These are phyloP conservation scores for Moricandia moricandioides DNA, from an alignment of 345 rosid genomes.

Conservation along the genomic window DNA sequence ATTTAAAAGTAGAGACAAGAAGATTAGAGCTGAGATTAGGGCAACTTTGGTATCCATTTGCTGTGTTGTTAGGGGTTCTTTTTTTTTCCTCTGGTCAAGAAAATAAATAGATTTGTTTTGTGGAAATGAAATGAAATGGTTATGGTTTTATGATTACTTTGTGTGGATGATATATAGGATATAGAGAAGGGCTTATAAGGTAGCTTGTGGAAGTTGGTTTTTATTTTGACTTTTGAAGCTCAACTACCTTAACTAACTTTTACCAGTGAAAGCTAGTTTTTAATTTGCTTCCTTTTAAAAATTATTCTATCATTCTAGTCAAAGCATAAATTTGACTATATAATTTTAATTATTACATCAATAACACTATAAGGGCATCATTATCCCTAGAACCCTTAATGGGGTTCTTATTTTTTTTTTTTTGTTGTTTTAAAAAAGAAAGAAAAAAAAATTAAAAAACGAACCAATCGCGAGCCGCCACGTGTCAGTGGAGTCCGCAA, in stretches of 20 bases:
- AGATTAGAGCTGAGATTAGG: conserved; percentile 1
- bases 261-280: conserved; percentile 11
- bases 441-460: too few relatives aligned
- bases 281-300: not conserved
- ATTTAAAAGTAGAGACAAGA: conserved; percentile 1
- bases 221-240: conserved; percentile 22
- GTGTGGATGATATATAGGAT: conserved; percentile 4
- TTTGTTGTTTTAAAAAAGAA: too few relatives aligned
- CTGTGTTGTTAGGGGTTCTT: conserved; percentile 2
- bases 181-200: not conserved
- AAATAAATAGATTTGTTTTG: not conserved
- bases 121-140: conserved; percentile 9
- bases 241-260: conserved; percentile 41
- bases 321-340: not conserved
- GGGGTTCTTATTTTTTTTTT: too few relatives aligned
- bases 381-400: too few relatives aligned
- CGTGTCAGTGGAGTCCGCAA: too few relatives aligned
- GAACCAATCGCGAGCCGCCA: too few relatives aligned
- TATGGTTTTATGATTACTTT: not conserved
- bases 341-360: not conserved
- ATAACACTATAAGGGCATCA: too few relatives aligned
- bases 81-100: not conserved
- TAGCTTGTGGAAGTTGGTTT: not conserved
- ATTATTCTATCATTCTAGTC: not conserved
- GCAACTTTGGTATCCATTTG: not conserved